phyloP scores from a whole-genome alignment of 2,329 filamentous ascomycete genomes.

The Colletotrichum sp. region DNA sequence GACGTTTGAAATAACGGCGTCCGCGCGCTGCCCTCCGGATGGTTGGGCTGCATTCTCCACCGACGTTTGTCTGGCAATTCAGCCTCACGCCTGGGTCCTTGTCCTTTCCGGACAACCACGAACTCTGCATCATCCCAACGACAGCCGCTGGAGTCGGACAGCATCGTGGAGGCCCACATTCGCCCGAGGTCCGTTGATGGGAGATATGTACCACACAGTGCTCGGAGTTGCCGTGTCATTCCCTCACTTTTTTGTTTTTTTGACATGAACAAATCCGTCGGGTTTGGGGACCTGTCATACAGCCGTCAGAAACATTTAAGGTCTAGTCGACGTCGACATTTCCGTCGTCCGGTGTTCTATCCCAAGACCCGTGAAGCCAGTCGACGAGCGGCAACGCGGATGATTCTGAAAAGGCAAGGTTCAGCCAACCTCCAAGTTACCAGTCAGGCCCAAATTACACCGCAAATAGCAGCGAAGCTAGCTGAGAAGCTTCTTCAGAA shows the following conservation, averaged over 20 bases:
- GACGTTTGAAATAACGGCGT: background rate
- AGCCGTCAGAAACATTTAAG: background rate
- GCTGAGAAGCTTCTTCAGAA: background rate
- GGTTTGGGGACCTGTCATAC: background rate
- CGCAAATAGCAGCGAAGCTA: background rate
- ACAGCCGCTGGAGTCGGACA: background rate
- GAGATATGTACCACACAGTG: conserved; percentile 14
- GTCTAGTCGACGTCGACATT: background rate
- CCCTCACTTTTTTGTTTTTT: background rate
- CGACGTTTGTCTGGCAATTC: background rate
- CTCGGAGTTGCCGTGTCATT: background rate
- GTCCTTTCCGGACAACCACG: background rate
- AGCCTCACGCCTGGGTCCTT: background rate
- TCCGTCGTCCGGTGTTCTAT: background rate
- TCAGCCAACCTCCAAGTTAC: background rate
- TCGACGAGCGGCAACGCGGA: background rate
- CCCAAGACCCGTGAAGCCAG: background rate
- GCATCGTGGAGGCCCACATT: background rate
- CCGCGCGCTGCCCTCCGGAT: background rate
- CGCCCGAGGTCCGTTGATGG: background rate
- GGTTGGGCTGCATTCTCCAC: background rate
- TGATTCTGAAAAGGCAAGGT: background rate
- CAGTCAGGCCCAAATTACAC: background rate
- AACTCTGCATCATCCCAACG: conserved; percentile 17
- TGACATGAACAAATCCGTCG: background rate